These are phyloP conservation scores for Exophiala viscosa DNA, from an alignment of 2,329 filamentous ascomycete species.

Conservation along the genomic window DNA sequence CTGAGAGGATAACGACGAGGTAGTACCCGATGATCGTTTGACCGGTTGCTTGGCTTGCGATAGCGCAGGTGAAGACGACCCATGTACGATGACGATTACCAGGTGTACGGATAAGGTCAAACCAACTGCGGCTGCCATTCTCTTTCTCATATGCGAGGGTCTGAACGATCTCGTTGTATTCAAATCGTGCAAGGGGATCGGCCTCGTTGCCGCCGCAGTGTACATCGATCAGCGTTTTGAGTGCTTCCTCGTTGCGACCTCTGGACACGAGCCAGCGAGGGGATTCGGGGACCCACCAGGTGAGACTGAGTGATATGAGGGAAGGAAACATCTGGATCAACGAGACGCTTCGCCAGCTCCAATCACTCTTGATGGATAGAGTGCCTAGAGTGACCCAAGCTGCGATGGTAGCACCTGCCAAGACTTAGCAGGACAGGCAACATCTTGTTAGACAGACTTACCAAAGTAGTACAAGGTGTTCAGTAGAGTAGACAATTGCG, in stretches of 20 bases:
- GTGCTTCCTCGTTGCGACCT: conserved; percentile 29
- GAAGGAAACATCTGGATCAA: conserved; percentile 16
- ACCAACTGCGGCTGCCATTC: conserved; percentile 13
- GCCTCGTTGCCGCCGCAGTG: conserved; percentile 28
- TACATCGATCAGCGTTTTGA: conserved; percentile 33
- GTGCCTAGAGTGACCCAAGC: conserved; percentile 13
- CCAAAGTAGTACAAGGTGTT: conserved; percentile 17
- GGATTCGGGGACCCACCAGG: conserved; percentile 59
- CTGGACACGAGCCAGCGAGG: conserved; percentile 56
- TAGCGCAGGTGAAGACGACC: conserved; percentile 8
- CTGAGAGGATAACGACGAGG: conserved; percentile 35
- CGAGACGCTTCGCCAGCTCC: conserved; percentile 12
- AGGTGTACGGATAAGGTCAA: conserved; percentile 12
- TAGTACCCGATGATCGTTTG: conserved; percentile 37
- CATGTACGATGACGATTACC: conserved; percentile 10
- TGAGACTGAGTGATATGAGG: conserved; percentile 9
- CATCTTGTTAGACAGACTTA: background rate
- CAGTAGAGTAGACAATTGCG: conserved; percentile 11
- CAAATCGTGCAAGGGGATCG: conserved; percentile 10
- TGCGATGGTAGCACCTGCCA: conserved; percentile 6
- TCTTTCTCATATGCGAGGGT: conserved; percentile 12
- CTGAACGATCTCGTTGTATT: conserved; percentile 15
- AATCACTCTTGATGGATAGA: conserved; percentile 12
- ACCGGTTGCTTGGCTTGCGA: conserved; percentile 17
- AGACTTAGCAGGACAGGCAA: background rate